phyloP scores from a whole-genome alignment of 139 green algal genomes.

The Pedinophyceae sp. region DNA sequence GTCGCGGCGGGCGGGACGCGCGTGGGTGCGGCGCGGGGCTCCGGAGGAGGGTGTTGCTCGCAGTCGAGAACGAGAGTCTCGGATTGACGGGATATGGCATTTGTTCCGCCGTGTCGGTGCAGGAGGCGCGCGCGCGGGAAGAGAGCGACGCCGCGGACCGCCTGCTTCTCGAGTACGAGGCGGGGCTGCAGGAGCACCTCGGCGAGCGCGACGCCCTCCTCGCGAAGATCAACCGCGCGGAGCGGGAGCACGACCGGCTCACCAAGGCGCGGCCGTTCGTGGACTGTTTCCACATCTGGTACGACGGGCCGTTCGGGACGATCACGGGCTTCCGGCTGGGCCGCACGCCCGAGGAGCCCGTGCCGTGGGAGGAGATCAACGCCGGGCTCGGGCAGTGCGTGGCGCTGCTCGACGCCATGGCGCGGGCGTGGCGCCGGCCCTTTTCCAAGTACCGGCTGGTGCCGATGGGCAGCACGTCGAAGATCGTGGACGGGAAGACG shows the following conservation, averaged over 20 bases:
- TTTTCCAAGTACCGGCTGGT: conserved; percentile 45
- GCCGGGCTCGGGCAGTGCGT: conserved; percentile 84
- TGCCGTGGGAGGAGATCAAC: conserved; percentile 97
- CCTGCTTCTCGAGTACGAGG: too few species aligned
- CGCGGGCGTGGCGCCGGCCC: conserved; percentile 35
- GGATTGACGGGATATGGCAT: too few species aligned
- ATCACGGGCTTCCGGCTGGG: conserved; percentile 72
- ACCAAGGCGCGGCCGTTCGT: not conserved
- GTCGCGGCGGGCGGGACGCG: too few species aligned
- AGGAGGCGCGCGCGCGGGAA: too few species aligned
- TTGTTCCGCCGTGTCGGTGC: too few species aligned
- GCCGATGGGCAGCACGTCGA: conserved; percentile 70
- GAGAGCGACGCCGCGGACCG: too few species aligned
- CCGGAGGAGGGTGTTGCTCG: too few species aligned
- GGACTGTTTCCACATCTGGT: conserved; percentile 28
- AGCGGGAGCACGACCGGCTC: conserved; percentile 63
- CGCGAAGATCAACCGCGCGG: too few species aligned
- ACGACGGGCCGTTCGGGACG: conserved; percentile 29
- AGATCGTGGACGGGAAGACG: conserved; percentile 47
- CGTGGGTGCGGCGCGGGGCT: too few species aligned
- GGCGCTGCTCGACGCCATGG: conserved; percentile 84
- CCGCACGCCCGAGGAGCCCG: conserved; percentile 36
- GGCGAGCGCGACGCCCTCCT: too few species aligned
- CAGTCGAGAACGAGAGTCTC: too few species aligned
- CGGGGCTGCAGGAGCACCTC: too few species aligned